These are phyloP conservation scores for Pseudopithomyces chartarum DNA, from an alignment of 2,329 filamentous ascomycete species.

Conservation along the genomic window DNA sequence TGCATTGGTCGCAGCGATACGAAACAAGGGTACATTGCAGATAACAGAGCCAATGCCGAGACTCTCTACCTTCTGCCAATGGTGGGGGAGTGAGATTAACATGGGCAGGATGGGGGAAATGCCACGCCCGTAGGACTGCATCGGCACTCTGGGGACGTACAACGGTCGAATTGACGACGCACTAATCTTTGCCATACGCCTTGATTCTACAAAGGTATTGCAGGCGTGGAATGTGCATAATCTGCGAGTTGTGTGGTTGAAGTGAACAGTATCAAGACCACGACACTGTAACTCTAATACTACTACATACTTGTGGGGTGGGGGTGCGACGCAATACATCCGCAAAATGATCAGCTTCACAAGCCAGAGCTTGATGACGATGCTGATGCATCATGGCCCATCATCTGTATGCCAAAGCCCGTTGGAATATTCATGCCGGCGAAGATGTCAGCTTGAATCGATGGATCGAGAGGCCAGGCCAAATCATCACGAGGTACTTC, in stretches of 20 bases:
- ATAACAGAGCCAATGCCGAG: constrained; percentile 30
- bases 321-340: too few species aligned
- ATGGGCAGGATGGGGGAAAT: neutral
- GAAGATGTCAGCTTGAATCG: constrained; percentile 39
- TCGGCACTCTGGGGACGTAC: too few species aligned
- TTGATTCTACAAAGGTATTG: too few species aligned
- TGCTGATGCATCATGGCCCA: constrained; percentile 10
- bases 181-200: too few species aligned
- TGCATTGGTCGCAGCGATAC: constrained; percentile 17
- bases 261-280: neutral
- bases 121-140: too few species aligned
- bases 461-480: constrained; percentile 34
- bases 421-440: constrained; percentile 32
- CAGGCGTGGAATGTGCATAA: too few species aligned
- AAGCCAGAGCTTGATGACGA: constrained; percentile 17
- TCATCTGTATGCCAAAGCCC: constrained; percentile 23
- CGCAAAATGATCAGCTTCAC: neutral
- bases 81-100: constrained; percentile 13
- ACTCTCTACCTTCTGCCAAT: constrained; percentile 20
- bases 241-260: too few species aligned
- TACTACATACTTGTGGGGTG: neutral
- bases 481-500: constrained; percentile 38
- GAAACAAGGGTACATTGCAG: constrained; percentile 12
- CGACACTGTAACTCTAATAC: neutral
- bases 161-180: too few species aligned